Percentiles rank a stretch among this genome's conserved stretches.
Evolutionary conservation across 2,329 filamentous ascomycete species (phyloP).

Genomic region (Xylogone sp.): DNA sequence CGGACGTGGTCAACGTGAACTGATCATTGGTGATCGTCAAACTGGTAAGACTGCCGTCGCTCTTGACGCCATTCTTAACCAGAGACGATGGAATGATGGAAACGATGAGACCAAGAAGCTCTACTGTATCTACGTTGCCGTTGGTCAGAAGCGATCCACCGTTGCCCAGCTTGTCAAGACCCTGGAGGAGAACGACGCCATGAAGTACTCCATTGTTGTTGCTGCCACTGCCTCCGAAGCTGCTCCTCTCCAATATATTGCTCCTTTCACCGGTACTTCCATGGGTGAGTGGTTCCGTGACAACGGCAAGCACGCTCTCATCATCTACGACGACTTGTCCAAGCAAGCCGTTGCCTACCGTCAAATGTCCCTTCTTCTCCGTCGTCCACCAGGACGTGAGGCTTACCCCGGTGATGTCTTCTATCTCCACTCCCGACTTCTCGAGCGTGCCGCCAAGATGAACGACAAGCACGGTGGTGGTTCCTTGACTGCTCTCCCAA

Average conservation of each 20-base stretch:
- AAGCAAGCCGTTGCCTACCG: constrained; percentile 98
- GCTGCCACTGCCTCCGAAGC: constrained; percentile 97
- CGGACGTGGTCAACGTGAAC: constrained; percentile 99
- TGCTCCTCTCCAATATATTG: constrained; percentile 88
- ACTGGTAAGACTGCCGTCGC: constrained; percentile 99
- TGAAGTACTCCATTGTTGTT: constrained; percentile 95
- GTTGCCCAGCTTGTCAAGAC: constrained; percentile 99
- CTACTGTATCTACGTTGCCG: constrained; percentile 98
- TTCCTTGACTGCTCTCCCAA: constrained; percentile 92
- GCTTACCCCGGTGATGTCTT: constrained; percentile 99
- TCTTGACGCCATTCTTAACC: constrained; percentile 97
- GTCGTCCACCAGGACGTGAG: constrained; percentile 98
- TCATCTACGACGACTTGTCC: constrained; percentile 92
- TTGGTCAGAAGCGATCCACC: constrained; percentile 99
- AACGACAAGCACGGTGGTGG: constrained; percentile 92
- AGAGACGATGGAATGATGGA: constrained; percentile 93
- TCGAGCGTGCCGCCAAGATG: constrained; percentile 99
- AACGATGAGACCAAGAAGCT: constrained; percentile 96
- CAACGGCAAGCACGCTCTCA: constrained; percentile 79
- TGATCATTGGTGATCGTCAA: constrained; percentile 99
- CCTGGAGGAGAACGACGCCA: constrained; percentile 98
- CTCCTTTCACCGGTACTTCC: constrained; percentile 75
- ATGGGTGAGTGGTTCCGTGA: constrained; percentile 74
- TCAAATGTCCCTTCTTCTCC: constrained; percentile 97
- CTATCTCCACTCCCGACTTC: constrained; percentile 98